A percentile compares a stretch with the other conserved stretches of the same genome.
Evolutionary conservation across 768 basidiomycete genomes (phyloP).

Genomic region (Phanerodontia chrysosporium): DNA sequence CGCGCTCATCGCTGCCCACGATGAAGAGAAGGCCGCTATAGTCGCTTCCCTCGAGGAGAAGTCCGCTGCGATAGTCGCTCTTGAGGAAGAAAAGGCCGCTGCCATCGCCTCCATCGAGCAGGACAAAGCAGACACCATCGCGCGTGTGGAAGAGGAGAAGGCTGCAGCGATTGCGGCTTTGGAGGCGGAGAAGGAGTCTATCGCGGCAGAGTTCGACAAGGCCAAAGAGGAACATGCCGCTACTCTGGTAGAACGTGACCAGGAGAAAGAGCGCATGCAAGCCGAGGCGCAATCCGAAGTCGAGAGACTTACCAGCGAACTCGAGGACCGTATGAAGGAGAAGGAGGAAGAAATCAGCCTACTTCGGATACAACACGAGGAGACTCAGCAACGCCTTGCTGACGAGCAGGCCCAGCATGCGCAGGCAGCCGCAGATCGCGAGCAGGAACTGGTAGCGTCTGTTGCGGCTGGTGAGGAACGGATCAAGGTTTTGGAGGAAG

Average conservation of each 20-base stretch:
- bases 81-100: neutral
- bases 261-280: neutral
- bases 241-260: neutral
- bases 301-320: neutral
- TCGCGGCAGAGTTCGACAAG: neutral
- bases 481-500: slow-evolving; percentile 13
- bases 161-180: no score
- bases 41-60: neutral
- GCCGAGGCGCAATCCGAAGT: neutral
- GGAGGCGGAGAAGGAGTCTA: neutral
- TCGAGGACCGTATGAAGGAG: neutral
- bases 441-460: slow-evolving; percentile 15
- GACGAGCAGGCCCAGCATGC: neutral
- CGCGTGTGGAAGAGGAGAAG: neutral
- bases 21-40: neutral
- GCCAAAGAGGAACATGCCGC: neutral
- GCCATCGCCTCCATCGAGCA: neutral
- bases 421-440: slow-evolving; percentile 15
- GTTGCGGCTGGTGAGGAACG: slow-evolving; percentile 9
- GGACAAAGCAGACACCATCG: neutral
- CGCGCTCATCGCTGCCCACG: neutral
- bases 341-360: neutral
- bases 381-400: neutral
- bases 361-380: neutral
- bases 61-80: neutral